phyloP scores from a whole-genome alignment of 768 basidiomycete genomes.

The Mycena belliarum region DNA sequence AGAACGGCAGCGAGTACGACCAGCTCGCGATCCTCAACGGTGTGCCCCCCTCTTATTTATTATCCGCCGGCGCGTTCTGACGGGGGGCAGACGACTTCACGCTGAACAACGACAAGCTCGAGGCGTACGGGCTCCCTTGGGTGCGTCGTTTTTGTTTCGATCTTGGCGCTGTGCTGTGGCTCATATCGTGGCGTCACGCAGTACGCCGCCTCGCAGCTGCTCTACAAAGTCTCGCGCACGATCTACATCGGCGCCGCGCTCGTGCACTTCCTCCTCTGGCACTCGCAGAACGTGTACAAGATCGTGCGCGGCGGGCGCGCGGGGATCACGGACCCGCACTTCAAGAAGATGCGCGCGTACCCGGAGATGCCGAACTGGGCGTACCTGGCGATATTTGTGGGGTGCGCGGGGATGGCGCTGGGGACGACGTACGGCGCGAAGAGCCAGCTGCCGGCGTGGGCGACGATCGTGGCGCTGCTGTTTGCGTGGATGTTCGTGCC shows the following conservation, averaged over 20 bases:
- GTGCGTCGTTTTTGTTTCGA: no score
- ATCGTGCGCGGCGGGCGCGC: slow-evolving; percentile 35
- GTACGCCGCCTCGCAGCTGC: slow-evolving; percentile 45
- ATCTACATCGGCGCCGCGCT: slow-evolving; percentile 46
- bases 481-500: slow-evolving; percentile 47
- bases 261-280: slow-evolving; percentile 51
- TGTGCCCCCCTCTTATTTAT: neutral
- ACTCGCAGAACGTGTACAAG: slow-evolving; percentile 38
- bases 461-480: slow-evolving; percentile 41
- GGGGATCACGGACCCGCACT: slow-evolving; percentile 39
- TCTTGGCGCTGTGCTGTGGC: no score
- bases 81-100: slow-evolving; percentile 8
- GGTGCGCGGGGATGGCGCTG: slow-evolving; percentile 33
- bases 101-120: slow-evolving; percentile 34
- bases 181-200: no score
- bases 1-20: slow-evolving; percentile 47
- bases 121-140: slow-evolving; percentile 25
- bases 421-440: slow-evolving; percentile 36
- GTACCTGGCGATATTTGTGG: slow-evolving; percentile 34
- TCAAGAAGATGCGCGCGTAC: slow-evolving; percentile 37
- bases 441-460: slow-evolving; percentile 40
- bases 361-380: slow-evolving; percentile 37
- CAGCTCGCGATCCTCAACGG: slow-evolving; percentile 50
- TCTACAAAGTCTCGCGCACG: slow-evolving; percentile 38
- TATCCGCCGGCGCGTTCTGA: no score